phyloP scores from a whole-genome alignment of 1,284 basidiomycete genomes.

The Trichosporon coremiiforme region DNA sequence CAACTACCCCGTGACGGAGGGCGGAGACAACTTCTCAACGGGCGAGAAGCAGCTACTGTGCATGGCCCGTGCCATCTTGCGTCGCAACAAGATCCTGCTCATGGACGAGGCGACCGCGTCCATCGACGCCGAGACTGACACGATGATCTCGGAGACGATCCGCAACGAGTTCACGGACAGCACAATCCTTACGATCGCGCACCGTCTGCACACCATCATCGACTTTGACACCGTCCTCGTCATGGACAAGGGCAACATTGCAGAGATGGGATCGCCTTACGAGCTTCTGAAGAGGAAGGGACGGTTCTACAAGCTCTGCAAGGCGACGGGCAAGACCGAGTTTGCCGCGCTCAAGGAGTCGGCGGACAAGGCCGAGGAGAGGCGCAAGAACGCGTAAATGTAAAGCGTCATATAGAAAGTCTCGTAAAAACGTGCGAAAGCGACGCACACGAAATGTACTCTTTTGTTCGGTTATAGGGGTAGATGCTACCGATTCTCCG shows the following conservation, averaged over 20 bases:
- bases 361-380: conserved; percentile 50
- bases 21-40: conserved; percentile 88
- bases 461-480: too few relatives aligned
- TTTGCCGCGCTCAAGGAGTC: conserved; percentile 65
- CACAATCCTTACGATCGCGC: conserved; percentile 65
- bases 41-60: conserved; percentile 83
- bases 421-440: too few relatives aligned
- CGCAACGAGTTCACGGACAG: conserved; percentile 62
- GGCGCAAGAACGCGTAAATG: conserved; percentile 25
- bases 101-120: conserved; percentile 80
- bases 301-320: conserved; percentile 75
- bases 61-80: conserved; percentile 79
- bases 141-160: conserved; percentile 58
- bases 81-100: conserved; percentile 71
- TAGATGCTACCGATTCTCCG: too few relatives aligned
- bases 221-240: conserved; percentile 75
- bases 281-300: conserved; percentile 69
- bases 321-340: conserved; percentile 77
- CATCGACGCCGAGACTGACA: conserved; percentile 62
- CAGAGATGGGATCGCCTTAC: conserved; percentile 77
- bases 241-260: conserved; percentile 64
- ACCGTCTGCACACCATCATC: conserved; percentile 72
- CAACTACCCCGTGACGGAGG: conserved; percentile 68
- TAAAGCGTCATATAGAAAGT: background rate
- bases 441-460: too few relatives aligned